Percentiles rank a stretch among this genome's conserved stretches.
These are phyloP conservation scores for Tetrapyrgos nigripes DNA, from an alignment of 1,284 basidiomycete genomes.

Conservation along the genomic window DNA sequence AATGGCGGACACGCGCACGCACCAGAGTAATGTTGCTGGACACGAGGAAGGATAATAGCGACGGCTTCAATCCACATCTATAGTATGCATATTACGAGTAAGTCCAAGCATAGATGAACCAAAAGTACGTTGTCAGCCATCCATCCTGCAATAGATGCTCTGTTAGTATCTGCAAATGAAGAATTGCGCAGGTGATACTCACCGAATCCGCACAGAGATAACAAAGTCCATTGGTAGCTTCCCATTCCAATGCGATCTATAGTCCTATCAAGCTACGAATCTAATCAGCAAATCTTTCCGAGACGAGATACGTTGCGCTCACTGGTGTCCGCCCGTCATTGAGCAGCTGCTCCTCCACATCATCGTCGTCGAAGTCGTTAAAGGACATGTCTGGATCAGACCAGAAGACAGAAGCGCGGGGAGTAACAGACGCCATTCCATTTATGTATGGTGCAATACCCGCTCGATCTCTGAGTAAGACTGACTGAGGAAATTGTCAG, in stretches of 20 bases:
- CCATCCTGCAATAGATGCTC: constrained; percentile 62
- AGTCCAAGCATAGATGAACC: constrained; percentile 12
- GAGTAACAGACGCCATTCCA: constrained; percentile 22
- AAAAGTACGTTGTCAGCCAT: constrained; percentile 81
- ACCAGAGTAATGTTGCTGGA: constrained; percentile 87
- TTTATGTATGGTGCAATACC: constrained; percentile 5
- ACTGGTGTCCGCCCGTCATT: constrained; percentile 59
- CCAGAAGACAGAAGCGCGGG: constrained; percentile 25
- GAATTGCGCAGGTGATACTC: constrained; percentile 39
- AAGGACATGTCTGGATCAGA: constrained; percentile 16
- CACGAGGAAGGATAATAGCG: constrained; percentile 91
- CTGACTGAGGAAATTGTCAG: neutral
- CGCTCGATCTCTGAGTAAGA: neutral
- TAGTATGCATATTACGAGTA: constrained; percentile 35
- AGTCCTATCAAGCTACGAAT: constrained; percentile 71
- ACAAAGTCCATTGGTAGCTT: constrained; percentile 81
- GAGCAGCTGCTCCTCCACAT: constrained; percentile 29
- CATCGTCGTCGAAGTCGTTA: constrained; percentile 35
- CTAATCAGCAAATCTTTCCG: neutral
- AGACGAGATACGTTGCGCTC: constrained; percentile 14
- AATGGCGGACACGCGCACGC: constrained; percentile 38
- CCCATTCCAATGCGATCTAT: constrained; percentile 93
- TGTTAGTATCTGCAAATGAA: neutral
- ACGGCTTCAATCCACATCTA: constrained; percentile 91
- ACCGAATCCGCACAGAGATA: constrained; percentile 88